Evolutionary conservation across 2,329 filamentous ascomycete genomes (phyloP).

Genomic region (Colletotrichum euphorbiae): DNA sequence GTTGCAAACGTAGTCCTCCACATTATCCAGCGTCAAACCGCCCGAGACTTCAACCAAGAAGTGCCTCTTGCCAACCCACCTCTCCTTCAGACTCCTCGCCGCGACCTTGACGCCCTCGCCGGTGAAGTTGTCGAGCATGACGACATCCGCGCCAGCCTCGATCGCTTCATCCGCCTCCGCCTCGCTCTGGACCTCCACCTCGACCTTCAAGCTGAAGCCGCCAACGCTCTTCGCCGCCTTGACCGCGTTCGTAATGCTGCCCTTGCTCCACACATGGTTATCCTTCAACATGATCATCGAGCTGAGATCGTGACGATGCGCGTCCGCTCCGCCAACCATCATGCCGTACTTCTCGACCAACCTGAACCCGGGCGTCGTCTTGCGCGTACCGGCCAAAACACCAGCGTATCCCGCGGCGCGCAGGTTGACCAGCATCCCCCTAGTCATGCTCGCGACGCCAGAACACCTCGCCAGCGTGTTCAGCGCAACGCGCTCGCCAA

Average conservation of each 20-base stretch:
- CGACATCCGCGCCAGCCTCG: constrained; percentile 88
- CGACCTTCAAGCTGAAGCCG: constrained; percentile 92
- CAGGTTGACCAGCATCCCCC: constrained; percentile 65
- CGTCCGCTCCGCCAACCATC: constrained; percentile 91
- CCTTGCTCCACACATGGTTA: constrained; percentile 95
- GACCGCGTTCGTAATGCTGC: constrained; percentile 88
- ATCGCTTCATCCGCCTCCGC: constrained; percentile 93
- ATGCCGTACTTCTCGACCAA: constrained; percentile 99
- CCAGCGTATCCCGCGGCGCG: constrained; percentile 80
- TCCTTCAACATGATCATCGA: constrained; percentile 99
- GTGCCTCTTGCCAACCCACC: constrained; percentile 78
- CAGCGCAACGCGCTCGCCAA: constrained; percentile 93
- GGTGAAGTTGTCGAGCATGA: constrained; percentile 98
- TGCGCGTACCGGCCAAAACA: constrained; percentile 91
- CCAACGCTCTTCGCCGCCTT: constrained; percentile 83
- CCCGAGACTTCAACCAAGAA: constrained; percentile 94
- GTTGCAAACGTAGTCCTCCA: constrained; percentile 81
- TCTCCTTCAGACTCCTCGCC: constrained; percentile 79
- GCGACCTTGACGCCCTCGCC: constrained; percentile 81
- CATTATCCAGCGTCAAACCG: constrained; percentile 87
- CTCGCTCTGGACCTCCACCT: constrained; percentile 93
- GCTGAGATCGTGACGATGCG: constrained; percentile 89
- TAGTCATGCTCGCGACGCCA: constrained; percentile 82
- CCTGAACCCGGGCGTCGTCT: constrained; percentile 96
- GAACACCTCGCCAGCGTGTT: constrained; percentile 93